Base-by-base conservation (phyloP, 352 stramenopile genomes). In the Halophytophthora polymorphica region DNA sequence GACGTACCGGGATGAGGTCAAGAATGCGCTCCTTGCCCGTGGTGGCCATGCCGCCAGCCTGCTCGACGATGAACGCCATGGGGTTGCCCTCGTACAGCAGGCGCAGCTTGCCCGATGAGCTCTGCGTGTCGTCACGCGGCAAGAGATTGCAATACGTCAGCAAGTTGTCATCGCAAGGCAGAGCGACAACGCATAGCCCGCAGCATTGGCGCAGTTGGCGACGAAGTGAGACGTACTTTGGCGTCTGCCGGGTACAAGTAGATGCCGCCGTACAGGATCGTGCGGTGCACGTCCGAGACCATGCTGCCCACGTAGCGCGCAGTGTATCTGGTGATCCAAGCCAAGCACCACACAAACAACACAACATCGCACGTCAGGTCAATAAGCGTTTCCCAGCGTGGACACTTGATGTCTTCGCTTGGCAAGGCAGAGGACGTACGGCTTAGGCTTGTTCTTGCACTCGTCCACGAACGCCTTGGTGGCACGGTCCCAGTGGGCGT, bases 61-160 rank as follows among this genome's bases (percentile, higher is more conserved):
- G 88, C 64, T 99, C 96, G 53, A 98, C 96, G 66, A 99, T 98
- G 69, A 98, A 95, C 45, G 96, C 97, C 97, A 99, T 99, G n/a
- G 97, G 96, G 85, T 98, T 98, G 71, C 91, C 96, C 74, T 99
- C 96, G 76, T 99, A 99, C 6, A 99, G 86, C 53, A 98, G 81
- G 77, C 96, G 93, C 63, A 99, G 83, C 78, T 99, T 99, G 71
- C 87, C 88, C 18, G 66, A 69, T 62, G 89, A 88, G 66, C 54
- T 83, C 69, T 66, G 58, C 13, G 4, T 22, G 8, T 7, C 4
- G 15, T 19, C 41, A 36, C 33, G 10, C 72, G 35, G 22, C 21
- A 19, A 28, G 41, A 21, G 3, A 43, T 8, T 23, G 4, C 15
- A 29, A 33, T n/a, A 31, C 13, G 35, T 45, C 1, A 42, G 8